These are phyloP conservation scores for Sechiopsis laciniata DNA, from an alignment of 306 rosid species.

Conservation along the genomic window DNA sequence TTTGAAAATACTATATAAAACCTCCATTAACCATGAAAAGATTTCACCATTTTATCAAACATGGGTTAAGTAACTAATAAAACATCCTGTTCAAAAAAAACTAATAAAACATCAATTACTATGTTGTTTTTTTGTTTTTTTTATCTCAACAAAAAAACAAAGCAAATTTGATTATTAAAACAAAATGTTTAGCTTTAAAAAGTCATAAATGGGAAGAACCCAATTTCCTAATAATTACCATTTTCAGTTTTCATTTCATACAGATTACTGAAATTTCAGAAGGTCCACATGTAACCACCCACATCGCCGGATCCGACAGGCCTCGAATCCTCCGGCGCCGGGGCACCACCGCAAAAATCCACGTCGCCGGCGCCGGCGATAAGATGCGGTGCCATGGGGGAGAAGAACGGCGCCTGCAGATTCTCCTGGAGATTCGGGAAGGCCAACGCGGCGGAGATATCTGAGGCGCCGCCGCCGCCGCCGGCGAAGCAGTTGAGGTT, in stretches of 20 bases:
- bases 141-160: too few relatives aligned
- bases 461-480: background rate
- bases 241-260: background rate
- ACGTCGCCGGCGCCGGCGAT: conserved; percentile 15
- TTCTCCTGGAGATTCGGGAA: conserved; percentile 84
- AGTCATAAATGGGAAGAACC: background rate
- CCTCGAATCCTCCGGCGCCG: conserved; percentile 38
- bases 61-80: too few relatives aligned
- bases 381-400: conserved; percentile 21
- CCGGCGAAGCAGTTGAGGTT: conserved; percentile 18
- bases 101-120: too few relatives aligned
- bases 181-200: too few relatives aligned
- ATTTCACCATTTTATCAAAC: too few relatives aligned
- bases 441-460: conserved; percentile 24
- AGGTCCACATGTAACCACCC: conserved; percentile 67
- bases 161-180: too few relatives aligned
- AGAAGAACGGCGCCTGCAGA: conserved; percentile 54
- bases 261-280: conserved; percentile 22
- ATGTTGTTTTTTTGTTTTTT: too few relatives aligned
- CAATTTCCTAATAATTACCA: background rate
- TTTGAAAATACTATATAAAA: too few relatives aligned
- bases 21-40: too few relatives aligned
- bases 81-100: too few relatives aligned
- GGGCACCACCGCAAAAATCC: conserved; percentile 20
- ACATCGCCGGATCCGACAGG: conserved; percentile 42